Evolutionary conservation across 306 rosid species (phyloP).

Genomic region (Acacia confusa): DNA sequence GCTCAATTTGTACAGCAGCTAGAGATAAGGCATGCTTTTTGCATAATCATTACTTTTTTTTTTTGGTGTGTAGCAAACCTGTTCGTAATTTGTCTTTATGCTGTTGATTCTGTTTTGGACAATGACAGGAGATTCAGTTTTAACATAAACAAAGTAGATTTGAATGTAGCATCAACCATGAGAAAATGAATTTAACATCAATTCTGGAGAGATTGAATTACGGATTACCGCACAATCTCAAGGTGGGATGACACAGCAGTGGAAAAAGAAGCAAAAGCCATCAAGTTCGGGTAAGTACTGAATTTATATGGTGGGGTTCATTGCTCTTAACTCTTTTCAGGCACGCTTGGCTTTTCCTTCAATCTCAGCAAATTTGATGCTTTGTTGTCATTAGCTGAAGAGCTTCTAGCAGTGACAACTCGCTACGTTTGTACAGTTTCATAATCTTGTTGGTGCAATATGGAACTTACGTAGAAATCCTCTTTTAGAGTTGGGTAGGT

Average conservation of each 20-base stretch:
- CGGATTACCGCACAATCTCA: not conserved
- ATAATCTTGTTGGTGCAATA: not conserved
- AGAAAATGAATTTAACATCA: constrained; percentile 47
- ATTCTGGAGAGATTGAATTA: constrained; percentile 39
- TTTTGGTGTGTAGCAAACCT: not conserved
- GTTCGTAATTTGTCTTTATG: constrained; percentile 51
- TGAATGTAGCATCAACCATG: not conserved
- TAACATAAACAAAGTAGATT: constrained; percentile 54
- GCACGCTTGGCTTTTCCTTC: constrained; percentile 36
- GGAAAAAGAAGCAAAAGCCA: constrained; percentile 54
- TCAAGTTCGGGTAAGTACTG: constrained; percentile 69
- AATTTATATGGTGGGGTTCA: constrained; percentile 71
- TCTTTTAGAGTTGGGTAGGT: not conserved
- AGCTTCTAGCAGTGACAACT: not conserved
- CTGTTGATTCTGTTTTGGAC: constrained; percentile 26
- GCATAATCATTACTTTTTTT: not conserved
- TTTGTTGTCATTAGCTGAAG: not conserved
- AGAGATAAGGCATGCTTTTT: constrained; percentile 60
- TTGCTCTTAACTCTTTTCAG: constrained; percentile 59
- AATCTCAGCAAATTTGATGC: not conserved
- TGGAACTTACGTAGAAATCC: not conserved
- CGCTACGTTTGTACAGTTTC: constrained; percentile 10
- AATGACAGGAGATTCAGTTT: constrained; percentile 52
- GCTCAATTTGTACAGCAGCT: constrained; percentile 43
- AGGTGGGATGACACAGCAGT: not conserved